A percentile compares a stretch with the other conserved stretches of the same genome.
phyloP scores from a whole-genome alignment of 2,329 filamentous ascomycete species.

The Phyllosticta citribraziliensis region DNA sequence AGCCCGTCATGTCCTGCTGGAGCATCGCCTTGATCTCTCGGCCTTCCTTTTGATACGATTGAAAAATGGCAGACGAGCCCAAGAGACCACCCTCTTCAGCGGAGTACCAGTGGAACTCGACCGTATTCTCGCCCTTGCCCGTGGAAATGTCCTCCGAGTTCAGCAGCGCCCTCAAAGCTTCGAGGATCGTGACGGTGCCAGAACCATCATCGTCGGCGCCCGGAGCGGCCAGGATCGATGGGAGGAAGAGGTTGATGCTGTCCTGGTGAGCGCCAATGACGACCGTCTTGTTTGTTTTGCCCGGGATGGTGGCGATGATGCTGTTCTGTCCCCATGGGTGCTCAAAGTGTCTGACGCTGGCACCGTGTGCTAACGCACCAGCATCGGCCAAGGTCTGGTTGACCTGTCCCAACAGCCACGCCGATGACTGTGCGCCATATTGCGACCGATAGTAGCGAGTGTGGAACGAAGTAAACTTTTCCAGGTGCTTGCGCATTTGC shows the following conservation, averaged over 20 bases:
- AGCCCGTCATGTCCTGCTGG: constrained; percentile 94
- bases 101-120: constrained; percentile 96
- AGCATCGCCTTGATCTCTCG: constrained; percentile 90
- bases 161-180: constrained; percentile 75
- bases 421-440: constrained; percentile 72
- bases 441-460: constrained; percentile 74
- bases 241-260: constrained; percentile 86
- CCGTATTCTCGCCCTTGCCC: constrained; percentile 69
- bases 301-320: constrained; percentile 85
- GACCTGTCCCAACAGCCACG: constrained; percentile 74
- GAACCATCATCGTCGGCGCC: constrained; percentile 95
- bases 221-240: constrained; percentile 71
- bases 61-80: constrained; percentile 84
- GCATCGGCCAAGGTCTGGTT: constrained; percentile 60
- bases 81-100: constrained; percentile 82
- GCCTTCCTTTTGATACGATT: constrained; percentile 60
- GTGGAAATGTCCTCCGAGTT: constrained; percentile 58
- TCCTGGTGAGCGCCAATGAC: constrained; percentile 91
- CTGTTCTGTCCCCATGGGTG: constrained; percentile 86
- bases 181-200: constrained; percentile 87
- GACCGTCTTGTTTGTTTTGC: constrained; percentile 71
- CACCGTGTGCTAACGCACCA: constrained; percentile 56
- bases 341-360: constrained; percentile 61
- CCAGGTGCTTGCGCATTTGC: constrained; percentile 68
- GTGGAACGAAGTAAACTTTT: constrained; percentile 69